Evolutionary conservation across 805 yeast species (phyloP).

Genomic region (Starmera amethionina): DNA sequence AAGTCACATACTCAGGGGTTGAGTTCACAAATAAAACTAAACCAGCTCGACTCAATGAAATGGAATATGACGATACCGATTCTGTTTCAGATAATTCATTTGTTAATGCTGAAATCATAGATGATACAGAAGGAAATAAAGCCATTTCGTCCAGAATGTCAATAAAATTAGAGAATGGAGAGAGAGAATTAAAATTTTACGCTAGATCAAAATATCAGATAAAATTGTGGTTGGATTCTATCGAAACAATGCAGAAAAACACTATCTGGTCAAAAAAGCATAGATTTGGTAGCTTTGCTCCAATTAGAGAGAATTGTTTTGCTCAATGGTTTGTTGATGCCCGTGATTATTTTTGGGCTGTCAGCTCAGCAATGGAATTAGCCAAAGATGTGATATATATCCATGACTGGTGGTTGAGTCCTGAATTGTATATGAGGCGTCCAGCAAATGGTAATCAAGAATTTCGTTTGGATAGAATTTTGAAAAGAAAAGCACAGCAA

Average conservation of each 20-base stretch:
- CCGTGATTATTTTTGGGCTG: constrained; percentile 94
- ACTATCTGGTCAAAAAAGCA: constrained; percentile 67
- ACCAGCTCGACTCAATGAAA: constrained; percentile 1
- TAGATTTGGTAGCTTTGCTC: constrained; percentile 88
- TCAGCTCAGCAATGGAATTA: constrained; percentile 83
- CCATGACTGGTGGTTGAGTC: constrained; percentile 98
- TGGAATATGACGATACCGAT: constrained; percentile 29
- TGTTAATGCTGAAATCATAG: constrained; percentile 15
- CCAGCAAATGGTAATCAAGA: constrained; percentile 95
- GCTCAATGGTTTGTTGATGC: constrained; percentile 98
- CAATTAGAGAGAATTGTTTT: constrained; percentile 71
- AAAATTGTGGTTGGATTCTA: constrained; percentile 66
- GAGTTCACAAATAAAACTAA: constrained; percentile 17
- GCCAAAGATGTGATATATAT: constrained; percentile 90
- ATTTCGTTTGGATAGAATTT: constrained; percentile 81
- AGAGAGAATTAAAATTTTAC: constrained; percentile 65
- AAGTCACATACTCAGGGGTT: constrained; percentile 36
- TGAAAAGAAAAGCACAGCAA: constrained; percentile 83
- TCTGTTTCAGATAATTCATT: constrained; percentile 22
- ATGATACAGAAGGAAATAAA: constrained; percentile 17
- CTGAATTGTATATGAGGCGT: constrained; percentile 85
- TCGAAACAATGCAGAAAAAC: constrained; percentile 54
- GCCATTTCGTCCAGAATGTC: constrained; percentile 43
- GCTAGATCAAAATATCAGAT: constrained; percentile 59
- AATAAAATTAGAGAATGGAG: constrained; percentile 59